A percentile compares a stretch with the other conserved stretches of the same genome.
phyloP scores from a whole-genome alignment of 768 basidiomycete species.

The Boletus tylopilopsis region DNA sequence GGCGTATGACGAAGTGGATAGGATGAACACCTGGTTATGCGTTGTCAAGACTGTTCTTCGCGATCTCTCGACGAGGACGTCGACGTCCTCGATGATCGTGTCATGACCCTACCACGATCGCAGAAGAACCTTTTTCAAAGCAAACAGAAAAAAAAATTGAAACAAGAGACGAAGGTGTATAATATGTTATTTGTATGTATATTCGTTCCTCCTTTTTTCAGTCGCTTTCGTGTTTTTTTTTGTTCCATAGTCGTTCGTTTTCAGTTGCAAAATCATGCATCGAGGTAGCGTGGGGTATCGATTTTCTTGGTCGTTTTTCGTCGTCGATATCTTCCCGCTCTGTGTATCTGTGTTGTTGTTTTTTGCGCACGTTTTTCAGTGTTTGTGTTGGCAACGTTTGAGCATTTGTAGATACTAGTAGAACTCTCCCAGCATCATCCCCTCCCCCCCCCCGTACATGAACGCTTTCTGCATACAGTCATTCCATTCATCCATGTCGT shows the following conservation, averaged over 20 bases:
- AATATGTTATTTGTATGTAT: conserved; percentile 36
- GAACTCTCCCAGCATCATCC: too few species aligned
- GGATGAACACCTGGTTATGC: conserved; percentile 53
- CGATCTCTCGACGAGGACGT: conserved; percentile 39
- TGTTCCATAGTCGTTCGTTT: conserved; percentile 11
- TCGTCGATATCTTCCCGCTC: background rate
- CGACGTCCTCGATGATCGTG: conserved; percentile 1
- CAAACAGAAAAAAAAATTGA: conserved; percentile 1
- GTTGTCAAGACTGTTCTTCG: conserved; percentile 62
- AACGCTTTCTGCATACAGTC: too few species aligned
- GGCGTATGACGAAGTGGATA: conserved; percentile 63
- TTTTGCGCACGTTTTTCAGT: too few species aligned
- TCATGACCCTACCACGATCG: conserved; percentile 13
- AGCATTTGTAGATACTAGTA: conserved; percentile 18
- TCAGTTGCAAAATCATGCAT: background rate
- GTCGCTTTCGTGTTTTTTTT: background rate
- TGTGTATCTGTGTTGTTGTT: background rate
- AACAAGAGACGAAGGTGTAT: conserved; percentile 14
- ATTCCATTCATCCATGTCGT: too few species aligned
- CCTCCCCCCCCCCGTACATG: too few species aligned
- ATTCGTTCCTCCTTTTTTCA: conserved; percentile 11
- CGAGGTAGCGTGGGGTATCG: conserved; percentile 1
- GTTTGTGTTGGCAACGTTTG: conserved; percentile 5
- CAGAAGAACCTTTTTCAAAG: background rate
- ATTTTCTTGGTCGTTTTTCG: conserved; percentile 11